A percentile compares a stretch with the other conserved stretches of the same genome.
phyloP scores from a whole-genome alignment of 2,329 filamentous ascomycete genomes.

The Ceratocystis alfenasii region DNA sequence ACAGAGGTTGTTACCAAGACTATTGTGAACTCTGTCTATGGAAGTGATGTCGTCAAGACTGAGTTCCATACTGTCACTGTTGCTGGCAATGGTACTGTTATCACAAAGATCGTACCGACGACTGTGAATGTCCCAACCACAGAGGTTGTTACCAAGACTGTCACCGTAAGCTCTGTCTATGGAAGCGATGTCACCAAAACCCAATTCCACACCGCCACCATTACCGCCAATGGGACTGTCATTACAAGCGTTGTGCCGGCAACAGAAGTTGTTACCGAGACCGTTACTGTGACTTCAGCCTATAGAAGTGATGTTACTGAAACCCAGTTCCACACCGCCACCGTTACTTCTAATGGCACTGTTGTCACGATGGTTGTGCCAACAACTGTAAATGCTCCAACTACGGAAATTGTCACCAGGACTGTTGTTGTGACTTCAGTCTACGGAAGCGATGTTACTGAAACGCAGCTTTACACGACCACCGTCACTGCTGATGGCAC shows the following conservation, averaged over 20 bases:
- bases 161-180: constrained; percentile 2
- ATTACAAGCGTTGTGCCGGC: neutral
- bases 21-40: no score
- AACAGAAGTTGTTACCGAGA: neutral
- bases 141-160: constrained; percentile 2
- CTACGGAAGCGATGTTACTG: constrained; percentile 6
- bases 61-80: neutral
- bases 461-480: neutral
- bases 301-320: neutral
- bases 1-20: constrained; percentile 11
- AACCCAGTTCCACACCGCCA: constrained; percentile 6
- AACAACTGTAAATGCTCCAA: constrained; percentile 16
- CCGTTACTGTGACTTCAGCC: neutral
- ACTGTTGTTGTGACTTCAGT: neutral
- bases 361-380: neutral
- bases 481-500: constrained; percentile 8
- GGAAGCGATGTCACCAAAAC: constrained; percentile 11
- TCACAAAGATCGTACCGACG: neutral
- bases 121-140: constrained; percentile 16
- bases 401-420: constrained; percentile 13
- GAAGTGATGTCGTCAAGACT: neutral
- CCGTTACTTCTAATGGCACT: constrained; percentile 9
- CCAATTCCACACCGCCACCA: neutral
- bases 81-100: neutral
- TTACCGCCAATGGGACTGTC: constrained; percentile 3